Percentiles rank a stretch among this genome's conserved stretches.
Conservation (phyloP, 805 yeast genomes). For the Yarrowia alimentaria region DNA sequence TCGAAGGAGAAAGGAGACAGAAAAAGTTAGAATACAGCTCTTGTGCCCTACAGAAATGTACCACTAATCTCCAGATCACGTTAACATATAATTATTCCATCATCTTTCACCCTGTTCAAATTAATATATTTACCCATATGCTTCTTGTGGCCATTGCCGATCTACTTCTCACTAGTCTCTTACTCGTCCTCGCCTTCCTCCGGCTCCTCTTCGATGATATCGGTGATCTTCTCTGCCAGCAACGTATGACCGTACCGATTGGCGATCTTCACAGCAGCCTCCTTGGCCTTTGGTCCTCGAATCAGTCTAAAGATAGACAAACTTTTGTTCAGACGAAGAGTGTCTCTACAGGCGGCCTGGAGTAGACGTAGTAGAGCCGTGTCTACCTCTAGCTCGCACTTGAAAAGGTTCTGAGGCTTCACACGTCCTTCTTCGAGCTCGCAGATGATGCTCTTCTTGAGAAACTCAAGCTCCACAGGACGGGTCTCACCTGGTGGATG, state of each 20-base stretch:
- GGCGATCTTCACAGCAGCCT: slow-evolving; percentile 82
- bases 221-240: slow-evolving; percentile 55
- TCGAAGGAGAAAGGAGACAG: background rate
- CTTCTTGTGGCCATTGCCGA: too few species aligned
- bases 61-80: too few species aligned
- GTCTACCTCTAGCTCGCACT: slow-evolving; percentile 57
- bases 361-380: slow-evolving; percentile 73
- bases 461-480: slow-evolving; percentile 33
- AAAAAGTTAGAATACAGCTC: too few species aligned
- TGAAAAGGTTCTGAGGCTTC: slow-evolving; percentile 43
- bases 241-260: slow-evolving; percentile 60
- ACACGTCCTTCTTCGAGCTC: slow-evolving; percentile 34
- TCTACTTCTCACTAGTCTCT: too few species aligned
- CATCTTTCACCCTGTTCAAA: too few species aligned
- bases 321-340: slow-evolving; percentile 63
- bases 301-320: slow-evolving; percentile 62
- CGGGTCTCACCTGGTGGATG: slow-evolving; percentile 55
- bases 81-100: too few species aligned
- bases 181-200: background rate
- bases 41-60: too few species aligned
- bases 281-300: slow-evolving; percentile 76
- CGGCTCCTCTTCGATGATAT: slow-evolving; percentile 36
- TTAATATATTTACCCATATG: too few species aligned
- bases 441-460: slow-evolving; percentile 34
- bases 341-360: slow-evolving; percentile 64